Percentiles rank a stretch among this genome's conserved stretches.
These are phyloP conservation scores for Debaryomyces nepalensis DNA, from an alignment of 1,139 yeast species.

Conservation along the genomic window DNA sequence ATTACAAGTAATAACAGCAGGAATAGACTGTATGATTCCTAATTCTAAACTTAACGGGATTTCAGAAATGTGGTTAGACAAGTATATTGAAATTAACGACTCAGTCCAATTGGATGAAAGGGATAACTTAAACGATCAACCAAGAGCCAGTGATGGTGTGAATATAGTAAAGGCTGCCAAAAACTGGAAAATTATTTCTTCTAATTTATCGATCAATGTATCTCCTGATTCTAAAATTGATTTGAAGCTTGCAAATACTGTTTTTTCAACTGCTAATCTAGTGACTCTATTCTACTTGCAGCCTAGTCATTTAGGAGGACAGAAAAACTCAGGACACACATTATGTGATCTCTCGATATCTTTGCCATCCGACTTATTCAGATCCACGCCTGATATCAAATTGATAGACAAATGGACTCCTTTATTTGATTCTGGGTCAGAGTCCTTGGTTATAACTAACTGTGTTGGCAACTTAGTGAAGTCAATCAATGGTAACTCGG, in stretches of 20 bases:
- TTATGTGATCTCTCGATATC: constrained; percentile 33
- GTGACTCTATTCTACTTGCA: constrained; percentile 46
- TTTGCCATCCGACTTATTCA: constrained; percentile 25
- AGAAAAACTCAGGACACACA: constrained; percentile 32
- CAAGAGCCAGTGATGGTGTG: constrained; percentile 40
- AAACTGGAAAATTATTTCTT: constrained; percentile 44
- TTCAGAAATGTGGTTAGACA: constrained; percentile 53
- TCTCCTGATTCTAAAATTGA: constrained; percentile 23
- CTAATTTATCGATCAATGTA: constrained; percentile 30
- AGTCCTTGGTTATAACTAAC: constrained; percentile 41
- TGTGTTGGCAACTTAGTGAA: constrained; percentile 58
- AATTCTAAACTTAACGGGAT: constrained; percentile 46
- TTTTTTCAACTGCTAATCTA: constrained; percentile 41
- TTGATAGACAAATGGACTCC: constrained; percentile 41
- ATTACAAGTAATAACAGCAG: constrained; percentile 52
- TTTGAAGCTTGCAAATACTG: constrained; percentile 44
- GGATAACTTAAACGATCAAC: constrained; percentile 28
- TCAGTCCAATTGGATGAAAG: constrained; percentile 28
- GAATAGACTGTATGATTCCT: constrained; percentile 51
- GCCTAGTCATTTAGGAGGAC: constrained; percentile 18
- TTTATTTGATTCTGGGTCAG: constrained; percentile 24
- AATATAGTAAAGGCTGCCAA: constrained; percentile 38
- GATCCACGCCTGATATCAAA: constrained; percentile 3
- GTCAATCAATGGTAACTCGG: constrained; percentile 50
- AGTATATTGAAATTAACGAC: constrained; percentile 28